Conservation (phyloP, 202 grass and related monocot species). For the Panicum virgatum region DNA sequence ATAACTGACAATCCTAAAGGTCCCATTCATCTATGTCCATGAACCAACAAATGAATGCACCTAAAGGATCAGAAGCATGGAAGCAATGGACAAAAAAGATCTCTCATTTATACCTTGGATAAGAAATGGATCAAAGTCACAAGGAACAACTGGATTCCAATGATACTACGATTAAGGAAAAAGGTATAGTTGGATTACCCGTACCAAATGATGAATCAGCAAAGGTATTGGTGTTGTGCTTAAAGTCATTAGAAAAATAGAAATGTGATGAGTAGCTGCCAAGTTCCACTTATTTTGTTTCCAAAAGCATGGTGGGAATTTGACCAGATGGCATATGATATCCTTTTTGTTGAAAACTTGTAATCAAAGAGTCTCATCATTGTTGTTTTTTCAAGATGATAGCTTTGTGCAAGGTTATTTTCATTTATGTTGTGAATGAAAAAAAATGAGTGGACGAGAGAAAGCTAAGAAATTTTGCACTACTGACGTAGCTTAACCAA, state of each 20-base stretch:
- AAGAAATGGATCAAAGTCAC: constrained; percentile 70
- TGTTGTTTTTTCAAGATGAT: constrained; percentile 9
- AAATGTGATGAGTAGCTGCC: background rate
- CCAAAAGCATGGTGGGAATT: background rate
- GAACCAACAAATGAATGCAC: no score
- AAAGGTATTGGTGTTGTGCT: background rate
- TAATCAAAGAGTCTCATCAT: background rate
- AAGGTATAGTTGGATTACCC: constrained; percentile 56
- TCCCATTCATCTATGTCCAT: no score
- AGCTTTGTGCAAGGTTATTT: no score
- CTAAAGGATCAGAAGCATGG: no score
- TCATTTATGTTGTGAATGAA: no score
- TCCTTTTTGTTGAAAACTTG: no score
- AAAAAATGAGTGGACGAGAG: background rate
- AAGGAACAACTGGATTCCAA: constrained; percentile 50
- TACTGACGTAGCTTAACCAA: background rate
- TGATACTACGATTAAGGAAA: constrained; percentile 62
- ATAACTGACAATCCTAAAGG: no score
- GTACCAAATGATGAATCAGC: constrained; percentile 23
- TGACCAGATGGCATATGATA: constrained; percentile 5
- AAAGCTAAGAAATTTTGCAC: background rate
- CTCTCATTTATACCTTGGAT: no score
- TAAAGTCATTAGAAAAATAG: constrained; percentile 25
- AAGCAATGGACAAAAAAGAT: no score
- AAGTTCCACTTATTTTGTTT: background rate